Evolutionary conservation across 2,329 filamentous ascomycete genomes (phyloP), one percentile per base, ranked within the genome.

Genomic region (Fusarium proliferatum): DNA sequence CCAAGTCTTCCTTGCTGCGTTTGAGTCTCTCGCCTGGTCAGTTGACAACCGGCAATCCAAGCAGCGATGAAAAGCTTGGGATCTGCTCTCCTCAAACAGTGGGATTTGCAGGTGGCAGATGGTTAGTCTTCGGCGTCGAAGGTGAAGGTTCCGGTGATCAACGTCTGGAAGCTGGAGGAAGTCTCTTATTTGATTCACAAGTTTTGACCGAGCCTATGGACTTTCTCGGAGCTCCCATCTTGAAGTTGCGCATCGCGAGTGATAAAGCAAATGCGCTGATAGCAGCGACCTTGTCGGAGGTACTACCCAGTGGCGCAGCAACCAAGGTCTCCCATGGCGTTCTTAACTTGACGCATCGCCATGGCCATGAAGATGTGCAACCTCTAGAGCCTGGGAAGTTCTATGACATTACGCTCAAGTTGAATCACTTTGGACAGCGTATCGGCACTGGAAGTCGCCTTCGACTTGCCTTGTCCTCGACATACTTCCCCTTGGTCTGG

Each of bases 401-500:
- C 8, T 64, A 65, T 4, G 23, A 64, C 0, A 1, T 64, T 6
- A 33, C 48, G 0, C 36, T 65, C 0, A 65, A 65, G 6, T 2
- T 65, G 28, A 55, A 64, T 5, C 59, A 65, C 21, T 65, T 64
- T 26, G 63, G 63, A 0, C 48, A 65, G 7, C n/a, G 59, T 1
- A 64, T 65, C 10, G 42, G 63, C 10, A 2, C 21, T n/a, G 41
- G 63, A 15, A 64, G 59, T 13, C 59, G 59, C 1, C 28, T 65
- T 6, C 63, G 63, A 1, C 36, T 65, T 36, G 63, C 63, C 2
- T 4, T 65, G 5, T 65, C 63, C 1, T 56, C 63, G 0, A 56
- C 63, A 3, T 65, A 64, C 23, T 65, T 65, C 28, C 63, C 63
- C 19, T 23, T 65, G 21, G 48, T 64, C 16, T 65, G 63, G 63